Evolutionary conservation across 2,329 filamentous ascomycete genomes (phyloP), one percentile per base, ranked within the genome.

Genomic region (Fusarium begoniae): DNA sequence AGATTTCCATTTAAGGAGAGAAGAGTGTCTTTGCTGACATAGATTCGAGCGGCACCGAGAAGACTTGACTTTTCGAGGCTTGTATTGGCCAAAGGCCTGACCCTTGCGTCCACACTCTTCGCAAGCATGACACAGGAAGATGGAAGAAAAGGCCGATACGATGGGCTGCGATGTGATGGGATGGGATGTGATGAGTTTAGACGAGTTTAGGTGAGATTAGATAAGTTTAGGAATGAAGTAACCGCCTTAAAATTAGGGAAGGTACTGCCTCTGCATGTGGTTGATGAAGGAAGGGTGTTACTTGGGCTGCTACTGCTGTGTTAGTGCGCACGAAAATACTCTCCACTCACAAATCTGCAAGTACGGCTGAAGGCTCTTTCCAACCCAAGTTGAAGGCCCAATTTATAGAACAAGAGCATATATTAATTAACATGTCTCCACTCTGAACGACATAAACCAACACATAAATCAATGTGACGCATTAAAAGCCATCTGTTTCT

Each of bases 21-120:
- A 50, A 87, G 81, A 4, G 84, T 80, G 30, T 87, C 85, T 63
- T 84, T 85, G 79, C 83, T 85, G 73, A 87, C 81, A 72, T 87
- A 87, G 64, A 87, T 78, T 30, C 85, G 83, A 2, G 84, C 85
- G 4, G 85, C 85, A 58, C 85, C 85, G 15, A 80, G 70, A 8
- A 85, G 81, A 48, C 80, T 83, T 30, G 83, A 77, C 58, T 85
- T 86, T 53, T 86, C 84, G 28, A 84, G 81, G 45, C 81, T 82
- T 28, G 81, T 78, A 66, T 84, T 85, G 60, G 83, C 79, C 50
- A 86, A 72, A 6, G 84, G 84, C 28, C 84, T 81, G 20, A 86
- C 82, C 73, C 84, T 85, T 70, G 79, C 83, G 51, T 83, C 79
- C 45, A 84, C 76, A 72, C 78, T 80, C 57, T 81, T 79, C 32